Percentiles rank a stretch among this genome's conserved stretches.
Conservation (phyloP, 2,329 filamentous ascomycete genomes). For the Monosporascus ibericus region DNA sequence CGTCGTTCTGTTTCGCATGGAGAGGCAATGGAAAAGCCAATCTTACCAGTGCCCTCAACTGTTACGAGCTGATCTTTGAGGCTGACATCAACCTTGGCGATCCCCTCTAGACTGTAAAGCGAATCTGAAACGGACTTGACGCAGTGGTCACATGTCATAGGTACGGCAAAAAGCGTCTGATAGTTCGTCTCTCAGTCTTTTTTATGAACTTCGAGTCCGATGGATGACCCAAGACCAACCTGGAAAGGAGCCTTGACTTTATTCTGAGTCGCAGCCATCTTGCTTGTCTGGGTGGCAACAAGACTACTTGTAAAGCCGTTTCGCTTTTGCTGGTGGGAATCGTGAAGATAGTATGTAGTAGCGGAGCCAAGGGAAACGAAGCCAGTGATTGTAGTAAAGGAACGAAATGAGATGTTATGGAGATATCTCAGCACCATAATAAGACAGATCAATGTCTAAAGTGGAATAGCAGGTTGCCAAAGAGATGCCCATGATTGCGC, state of each 20-base stretch:
- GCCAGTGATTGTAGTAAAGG: constrained; percentile 15
- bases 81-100: constrained; percentile 76
- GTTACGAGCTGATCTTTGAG: constrained; percentile 77
- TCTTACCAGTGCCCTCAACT: constrained; percentile 72
- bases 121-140: constrained; percentile 79
- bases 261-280: constrained; percentile 20
- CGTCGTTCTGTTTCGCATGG: not conserved
- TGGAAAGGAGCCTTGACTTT: constrained; percentile 28
- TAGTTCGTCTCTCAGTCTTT: not conserved
- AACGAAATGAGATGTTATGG: constrained; percentile 17
- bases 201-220: not conserved
- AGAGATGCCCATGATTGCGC: constrained; percentile 2
- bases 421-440: constrained; percentile 20
- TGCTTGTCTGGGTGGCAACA: constrained; percentile 7
- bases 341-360: constrained; percentile 18
- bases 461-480: constrained; percentile 2
- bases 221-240: constrained; percentile 17
- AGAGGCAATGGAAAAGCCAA: constrained; percentile 1
- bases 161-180: constrained; percentile 90
- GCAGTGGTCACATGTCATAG: constrained; percentile 85
- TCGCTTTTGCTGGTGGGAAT: constrained; percentile 14
- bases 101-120: constrained; percentile 69
- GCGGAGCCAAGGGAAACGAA: constrained; percentile 16
- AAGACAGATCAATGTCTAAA: not conserved
- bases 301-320: constrained; percentile 3